Evolutionary conservation across 805 yeast genomes (phyloP).

Genomic region (Diddensiella transvaalensis): DNA sequence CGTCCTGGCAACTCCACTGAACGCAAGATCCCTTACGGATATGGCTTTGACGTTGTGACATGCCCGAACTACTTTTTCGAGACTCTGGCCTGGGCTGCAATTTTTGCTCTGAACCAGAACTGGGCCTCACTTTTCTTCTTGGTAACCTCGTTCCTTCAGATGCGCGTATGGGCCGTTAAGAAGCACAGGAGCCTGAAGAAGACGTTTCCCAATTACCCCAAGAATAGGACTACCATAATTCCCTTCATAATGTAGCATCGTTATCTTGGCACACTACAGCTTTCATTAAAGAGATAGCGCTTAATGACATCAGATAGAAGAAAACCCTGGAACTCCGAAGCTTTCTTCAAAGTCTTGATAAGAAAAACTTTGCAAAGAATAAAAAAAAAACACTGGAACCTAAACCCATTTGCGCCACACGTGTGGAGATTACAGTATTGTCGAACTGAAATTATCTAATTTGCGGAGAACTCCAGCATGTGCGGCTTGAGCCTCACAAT

Average conservation of each 20-base stretch:
- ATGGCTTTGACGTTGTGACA: conserved; percentile 75
- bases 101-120: conserved; percentile 70
- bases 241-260: neutral
- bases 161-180: conserved; percentile 89
- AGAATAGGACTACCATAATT: conserved; percentile 45
- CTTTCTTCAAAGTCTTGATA: too few relatives aligned
- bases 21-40: conserved; percentile 76
- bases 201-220: conserved; percentile 78
- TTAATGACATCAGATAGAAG: too few relatives aligned
- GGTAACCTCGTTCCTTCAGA: conserved; percentile 68
- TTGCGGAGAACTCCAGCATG: too few relatives aligned
- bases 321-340: too few relatives aligned
- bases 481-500: too few relatives aligned
- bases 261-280: too few relatives aligned
- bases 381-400: too few relatives aligned
- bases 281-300: too few relatives aligned
- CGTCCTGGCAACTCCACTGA: conserved; percentile 55
- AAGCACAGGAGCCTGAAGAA: conserved; percentile 67
- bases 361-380: too few relatives aligned
- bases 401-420: too few relatives aligned
- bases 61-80: conserved; percentile 96
- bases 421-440: too few relatives aligned
- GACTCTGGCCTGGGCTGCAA: conserved; percentile 66
- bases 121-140: conserved; percentile 72
- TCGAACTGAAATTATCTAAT: too few relatives aligned